Base-by-base conservation (phyloP, 148 eudicot genomes). In the Fagopyrum tataricum region DNA sequence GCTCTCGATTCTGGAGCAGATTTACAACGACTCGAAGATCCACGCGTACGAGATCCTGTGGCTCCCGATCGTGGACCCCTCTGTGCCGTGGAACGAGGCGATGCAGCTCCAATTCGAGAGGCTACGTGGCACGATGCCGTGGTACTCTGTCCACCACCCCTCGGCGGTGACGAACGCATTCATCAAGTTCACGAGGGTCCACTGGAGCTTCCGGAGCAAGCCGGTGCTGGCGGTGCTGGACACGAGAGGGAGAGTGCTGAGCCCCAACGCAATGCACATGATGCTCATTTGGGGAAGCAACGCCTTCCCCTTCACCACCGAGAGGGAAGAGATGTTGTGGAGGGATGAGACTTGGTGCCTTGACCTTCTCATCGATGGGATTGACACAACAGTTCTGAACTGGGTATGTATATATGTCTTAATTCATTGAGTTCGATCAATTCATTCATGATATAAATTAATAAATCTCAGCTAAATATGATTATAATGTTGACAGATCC, bases 241-340 rank as follows among this genome's bases (percentile, higher is more conserved):
- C 81, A 84, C 88, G 15, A 85, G 80, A 31, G 94, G 94, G 8
- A 82, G 59, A 71, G 85, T 85, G 62, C 72, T 87, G 66, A 85
- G 84, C 77, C 89, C 89, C 0, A 89, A 89, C 62, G 94, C 94
- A 1, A 76, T 87, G 67, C 91, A 87, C 76, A 89, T 89, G 94
- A 89, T 89, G 94, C 84, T 86, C 88, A 87, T 87, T 10, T 89
- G 94, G 94, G 88, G 87, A 72, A 85, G 83, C 78, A 72, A 47
- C 8, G 91, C 94, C 21, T 89, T 89, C 43, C 91, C 90, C 58
- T 89, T 89, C 74, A 85, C 89, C n/a, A 87, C 80, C 72, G 14
- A 7, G 0, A 81, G 85, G 73, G 94, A 89, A 70, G 81, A 76
- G 48, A 61, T 31, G 43, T 79, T 89, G n/a, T 89, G 94, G 94